Evolutionary conservation across 257 asterid genomes (phyloP).

Genomic region (Ilex asprella): DNA sequence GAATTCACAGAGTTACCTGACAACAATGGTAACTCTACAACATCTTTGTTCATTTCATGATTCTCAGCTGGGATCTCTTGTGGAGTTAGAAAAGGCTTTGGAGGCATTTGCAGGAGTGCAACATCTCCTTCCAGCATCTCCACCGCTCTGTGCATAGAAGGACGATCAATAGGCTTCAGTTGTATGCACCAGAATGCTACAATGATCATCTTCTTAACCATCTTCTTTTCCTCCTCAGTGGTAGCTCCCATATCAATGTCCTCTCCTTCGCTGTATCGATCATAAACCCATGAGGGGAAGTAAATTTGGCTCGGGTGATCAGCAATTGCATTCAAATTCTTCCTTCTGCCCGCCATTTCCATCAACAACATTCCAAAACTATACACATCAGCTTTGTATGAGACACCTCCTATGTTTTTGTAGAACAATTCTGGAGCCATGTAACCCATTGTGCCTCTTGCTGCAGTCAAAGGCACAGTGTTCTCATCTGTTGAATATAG

Average conservation of each 20-base stretch:
- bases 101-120: conserved; percentile 30
- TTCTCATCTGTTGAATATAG: conserved; percentile 22
- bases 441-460: conserved; percentile 32
- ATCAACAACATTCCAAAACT: conserved; percentile 53
- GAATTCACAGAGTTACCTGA: no score
- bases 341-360: conserved; percentile 28
- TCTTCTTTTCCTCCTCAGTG: conserved; percentile 27
- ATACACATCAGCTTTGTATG: conserved; percentile 47
- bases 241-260: conserved; percentile 23
- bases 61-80: conserved; percentile 1
- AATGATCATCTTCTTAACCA: conserved; percentile 44
- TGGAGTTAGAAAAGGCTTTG: conserved; percentile 24
- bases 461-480: conserved; percentile 19
- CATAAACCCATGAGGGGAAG: conserved; percentile 48
- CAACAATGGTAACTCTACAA: no score
- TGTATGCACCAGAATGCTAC: no score
- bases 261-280: conserved; percentile 28
- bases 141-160: conserved; percentile 36
- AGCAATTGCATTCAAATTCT: neutral
- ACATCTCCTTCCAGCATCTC: conserved; percentile 44
- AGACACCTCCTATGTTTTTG: conserved; percentile 32
- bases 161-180: conserved; percentile 37
- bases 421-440: conserved; percentile 37
- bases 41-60: no score
- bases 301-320: conserved; percentile 23